Conservation (phyloP, 1,284 basidiomycete genomes). For the Tilletia indica region DNA sequence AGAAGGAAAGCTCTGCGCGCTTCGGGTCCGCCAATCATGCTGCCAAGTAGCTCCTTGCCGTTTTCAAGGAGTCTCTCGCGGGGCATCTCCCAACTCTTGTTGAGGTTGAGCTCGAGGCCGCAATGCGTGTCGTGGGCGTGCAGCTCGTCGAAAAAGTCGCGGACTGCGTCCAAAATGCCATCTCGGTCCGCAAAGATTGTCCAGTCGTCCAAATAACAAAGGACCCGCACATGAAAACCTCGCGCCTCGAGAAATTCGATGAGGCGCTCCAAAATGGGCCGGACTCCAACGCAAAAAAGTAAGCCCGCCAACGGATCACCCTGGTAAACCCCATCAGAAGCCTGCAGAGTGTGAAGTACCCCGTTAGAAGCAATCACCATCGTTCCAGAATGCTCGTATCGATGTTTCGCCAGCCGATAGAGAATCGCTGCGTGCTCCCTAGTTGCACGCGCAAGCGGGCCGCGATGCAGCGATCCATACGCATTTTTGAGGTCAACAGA, state of each 20-base stretch:
- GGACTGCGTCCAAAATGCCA: background rate
- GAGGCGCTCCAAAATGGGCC: background rate
- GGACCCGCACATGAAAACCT: background rate
- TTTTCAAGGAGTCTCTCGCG: background rate
- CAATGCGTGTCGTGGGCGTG: background rate
- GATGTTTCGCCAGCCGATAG: background rate
- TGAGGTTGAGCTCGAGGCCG: background rate
- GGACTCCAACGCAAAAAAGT: background rate
- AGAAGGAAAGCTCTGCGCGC: background rate
- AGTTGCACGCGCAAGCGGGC: background rate
- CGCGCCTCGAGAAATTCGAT: background rate
- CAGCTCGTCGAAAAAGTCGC: background rate
- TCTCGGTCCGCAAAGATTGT: background rate
- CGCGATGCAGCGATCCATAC: too few species aligned
- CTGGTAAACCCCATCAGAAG: background rate
- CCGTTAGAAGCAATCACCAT: background rate
- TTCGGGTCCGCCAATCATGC: background rate
- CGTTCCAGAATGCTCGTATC: background rate
- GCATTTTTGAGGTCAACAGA: slow-evolving; percentile 4
- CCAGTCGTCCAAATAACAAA: background rate
- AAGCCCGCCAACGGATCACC: background rate
- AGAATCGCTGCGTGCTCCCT: background rate
- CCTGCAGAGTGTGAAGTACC: background rate
- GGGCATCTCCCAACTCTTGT: background rate
- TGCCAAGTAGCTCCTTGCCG: slow-evolving; percentile 2